phyloP scores from a whole-genome alignment of 345 rosid species.

The Citrus cavaleriei region DNA sequence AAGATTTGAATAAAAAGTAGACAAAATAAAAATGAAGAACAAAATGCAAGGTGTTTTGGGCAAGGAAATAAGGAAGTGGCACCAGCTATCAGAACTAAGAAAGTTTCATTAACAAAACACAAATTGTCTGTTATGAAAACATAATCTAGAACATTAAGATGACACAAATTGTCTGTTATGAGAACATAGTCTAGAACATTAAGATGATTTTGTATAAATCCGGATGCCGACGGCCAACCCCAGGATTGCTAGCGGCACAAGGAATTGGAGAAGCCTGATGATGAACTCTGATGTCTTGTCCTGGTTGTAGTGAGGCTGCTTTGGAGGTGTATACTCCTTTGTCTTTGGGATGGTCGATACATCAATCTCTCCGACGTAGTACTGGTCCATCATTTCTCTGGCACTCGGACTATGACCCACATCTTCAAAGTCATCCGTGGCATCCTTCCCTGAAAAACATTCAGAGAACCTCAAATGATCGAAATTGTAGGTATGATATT shows the following conservation, averaged over 20 bases:
- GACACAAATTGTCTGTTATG: no score
- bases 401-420: slow-evolving; percentile 63
- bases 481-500: background rate
- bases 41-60: background rate
- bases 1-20: no score
- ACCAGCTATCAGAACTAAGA: background rate
- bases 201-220: slow-evolving; percentile 54
- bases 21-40: no score
- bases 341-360: slow-evolving; percentile 54
- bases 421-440: slow-evolving; percentile 74
- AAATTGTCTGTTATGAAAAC: background rate
- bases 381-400: slow-evolving; percentile 57
- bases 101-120: background rate
- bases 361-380: slow-evolving; percentile 60
- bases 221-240: slow-evolving; percentile 75
- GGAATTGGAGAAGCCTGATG: slow-evolving; percentile 71
- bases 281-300: slow-evolving; percentile 85
- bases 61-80: background rate
- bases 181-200: slow-evolving; percentile 5
- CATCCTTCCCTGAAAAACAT: slow-evolving; percentile 56
- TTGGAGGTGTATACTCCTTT: slow-evolving; percentile 54
- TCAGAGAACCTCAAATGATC: background rate
- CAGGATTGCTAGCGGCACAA: slow-evolving; percentile 72
- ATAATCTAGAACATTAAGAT: background rate
- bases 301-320: slow-evolving; percentile 71